Evolutionary conservation across 169 alveolate species (phyloP), one percentile per base, ranked within the genome.

Genomic region (Cryptosporidium baileyi): DNA sequence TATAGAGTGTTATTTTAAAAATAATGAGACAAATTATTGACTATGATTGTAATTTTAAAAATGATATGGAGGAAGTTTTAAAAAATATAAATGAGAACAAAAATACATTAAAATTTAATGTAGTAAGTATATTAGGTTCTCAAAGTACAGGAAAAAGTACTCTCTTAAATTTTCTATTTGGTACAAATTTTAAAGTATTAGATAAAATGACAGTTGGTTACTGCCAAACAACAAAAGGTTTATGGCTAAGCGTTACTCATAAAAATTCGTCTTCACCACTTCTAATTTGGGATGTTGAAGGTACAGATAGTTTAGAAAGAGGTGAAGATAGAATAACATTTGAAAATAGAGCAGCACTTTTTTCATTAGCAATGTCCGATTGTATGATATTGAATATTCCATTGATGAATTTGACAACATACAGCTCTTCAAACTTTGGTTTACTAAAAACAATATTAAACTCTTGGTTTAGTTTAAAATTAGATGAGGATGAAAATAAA

Each of bases 141-240:
- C 98, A 95, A 88, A 92, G 96, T 88, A 95, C 97, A 81, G 98
- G 98, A 34, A 95, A 95, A 89, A 95, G 98, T 91, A 89, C 94
- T 43, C 74, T 95, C 45, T 90, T 95, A 80, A 95, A 95, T 80
- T 65, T 89, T 19, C 85, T 94, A 24, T 95, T 94, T 80, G 93
- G 92, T 13, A 88, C 95, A 52, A 80, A 89, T 28, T 95, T 95
- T 74, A 94, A 92, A 57, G 96, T 93, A 34, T 91, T 95, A 96
- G 92, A 95, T 81, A 90, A 95, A 17, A 60, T 74, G 43, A 82
- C 67, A 79, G 63, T 62, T 44, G 98, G 98, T n/a, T 96, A 93
- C 61, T 82, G 95, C 38, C 98, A 94, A 89, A 95, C 98, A 40
- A 95, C 98, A 24, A 91, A 93, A 82, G 98, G 98, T 17, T 82